Base-by-base conservation (phyloP, 2,329 filamentous ascomycete species). In the Colletotrichum shisoi region DNA sequence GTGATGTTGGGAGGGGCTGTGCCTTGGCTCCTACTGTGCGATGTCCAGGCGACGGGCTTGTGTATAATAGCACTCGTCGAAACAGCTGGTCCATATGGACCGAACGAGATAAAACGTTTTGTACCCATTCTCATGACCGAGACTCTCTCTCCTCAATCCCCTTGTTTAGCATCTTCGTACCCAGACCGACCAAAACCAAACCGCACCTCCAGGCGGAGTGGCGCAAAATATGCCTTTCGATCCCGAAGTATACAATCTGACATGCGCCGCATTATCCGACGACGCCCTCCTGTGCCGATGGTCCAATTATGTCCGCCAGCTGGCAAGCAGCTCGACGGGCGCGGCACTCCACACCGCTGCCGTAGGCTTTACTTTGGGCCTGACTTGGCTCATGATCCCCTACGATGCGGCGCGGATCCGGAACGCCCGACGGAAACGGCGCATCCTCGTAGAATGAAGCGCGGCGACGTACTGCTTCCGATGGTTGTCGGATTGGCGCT, bases 291-390 rank as follows among this genome's bases (percentile, higher is more conserved):
- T 51, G 9, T 37, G 54, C 13, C 78, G 80, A 51, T 72, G 74
- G 19, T 78, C 80, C 69, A 79, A 80, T 69, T 80, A 81, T 52
- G 80, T 79, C 4, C 76, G 79, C 17, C 75, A 79, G 3, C 75
- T 81, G 8, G 74, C 79, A 0, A 76, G 78, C 13, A 78, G 77
- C 42, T 78, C 79, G 5, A 80, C 79, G 0, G 61, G 54, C 4
- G 54, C 64, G 13, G 61, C 56, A 7, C 24, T 78, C 74, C 5
- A 80, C 78, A n/a, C 78, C 0, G 74, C 77, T 1, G 75, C 80
- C 7, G 79, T 79, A 1, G 73, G 80, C 2, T 78, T 74, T 1
- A 70, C 80, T 53, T 75, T 78, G 9, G 61, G 54, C 17, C 54
- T 59, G 17, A 59, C 53, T 19, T 58, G 54, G 61, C 42, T 48